These are phyloP conservation scores for Meredithiella fracta DNA, from an alignment of 2,329 filamentous ascomycete species.

Conservation along the genomic window DNA sequence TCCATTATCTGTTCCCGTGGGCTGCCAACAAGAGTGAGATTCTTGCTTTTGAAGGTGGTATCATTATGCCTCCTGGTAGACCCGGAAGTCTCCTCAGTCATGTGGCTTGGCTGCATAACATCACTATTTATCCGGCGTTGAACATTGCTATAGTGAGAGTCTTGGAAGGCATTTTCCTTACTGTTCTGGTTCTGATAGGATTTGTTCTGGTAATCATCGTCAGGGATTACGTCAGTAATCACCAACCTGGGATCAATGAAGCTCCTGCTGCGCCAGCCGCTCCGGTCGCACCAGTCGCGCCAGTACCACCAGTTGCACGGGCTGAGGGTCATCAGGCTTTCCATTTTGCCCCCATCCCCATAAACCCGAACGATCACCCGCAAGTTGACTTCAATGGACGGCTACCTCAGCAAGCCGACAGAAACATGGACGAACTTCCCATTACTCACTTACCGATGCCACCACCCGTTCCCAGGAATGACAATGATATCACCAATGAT, in stretches of 20 bases:
- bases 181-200: slow-evolving; percentile 72
- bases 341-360: no score
- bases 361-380: no score
- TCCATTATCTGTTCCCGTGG: slow-evolving; percentile 7
- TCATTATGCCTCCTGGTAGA: slow-evolving; percentile 10
- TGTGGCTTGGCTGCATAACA: slow-evolving; percentile 37
- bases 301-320: background rate
- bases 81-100: slow-evolving; percentile 38
- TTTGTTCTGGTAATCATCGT: slow-evolving; percentile 97
- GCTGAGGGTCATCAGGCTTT: background rate
- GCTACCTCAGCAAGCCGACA: no score
- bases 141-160: slow-evolving; percentile 71
- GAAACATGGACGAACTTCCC: background rate
- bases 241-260: slow-evolving; percentile 59
- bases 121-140: slow-evolving; percentile 52
- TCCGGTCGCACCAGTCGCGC: background rate
- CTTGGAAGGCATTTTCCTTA: slow-evolving; percentile 87
- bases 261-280: background rate
- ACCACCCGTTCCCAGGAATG: no score
- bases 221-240: slow-evolving; percentile 93
- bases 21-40: slow-evolving; percentile 5
- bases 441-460: no score
- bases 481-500: no score
- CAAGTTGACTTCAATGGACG: no score
- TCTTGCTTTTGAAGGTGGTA: background rate